Conservation (phyloP, 2,329 filamentous ascomycete species). For the Colletotrichum paranaense region DNA sequence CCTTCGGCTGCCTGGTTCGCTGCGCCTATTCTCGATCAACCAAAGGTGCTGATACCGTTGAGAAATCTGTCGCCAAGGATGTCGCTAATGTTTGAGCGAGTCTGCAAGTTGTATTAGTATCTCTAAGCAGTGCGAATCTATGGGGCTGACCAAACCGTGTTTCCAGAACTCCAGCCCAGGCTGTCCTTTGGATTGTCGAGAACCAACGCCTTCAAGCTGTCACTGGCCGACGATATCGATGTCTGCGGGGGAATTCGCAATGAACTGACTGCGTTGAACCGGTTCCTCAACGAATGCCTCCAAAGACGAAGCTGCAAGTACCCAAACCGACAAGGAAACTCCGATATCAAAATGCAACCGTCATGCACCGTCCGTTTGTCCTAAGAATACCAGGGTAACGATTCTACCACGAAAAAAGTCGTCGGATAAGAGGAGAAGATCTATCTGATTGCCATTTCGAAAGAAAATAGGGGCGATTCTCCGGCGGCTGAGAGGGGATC, state of each 20-base stretch:
- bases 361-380: conserved; percentile 31
- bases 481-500: conserved; percentile 14
- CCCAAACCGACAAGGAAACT: conserved; percentile 29
- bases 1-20: background rate
- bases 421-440: conserved; percentile 6
- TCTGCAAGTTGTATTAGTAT: background rate
- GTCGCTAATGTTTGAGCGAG: background rate
- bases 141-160: background rate
- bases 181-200: background rate
- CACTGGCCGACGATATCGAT: background rate
- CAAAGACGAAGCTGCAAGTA: conserved; percentile 31
- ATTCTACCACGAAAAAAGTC: conserved; percentile 11
- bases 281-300: background rate
- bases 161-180: background rate
- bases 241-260: background rate
- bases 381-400: conserved; percentile 32
- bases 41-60: background rate
- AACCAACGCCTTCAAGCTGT: background rate
- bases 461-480: background rate
- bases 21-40: background rate
- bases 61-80: no score
- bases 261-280: conserved; percentile 1
- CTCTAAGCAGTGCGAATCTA: background rate
- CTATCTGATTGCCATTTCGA: conserved; percentile 24
- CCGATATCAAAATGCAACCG: conserved; percentile 30